Percentiles rank a stretch among this genome's conserved stretches.
Evolutionary conservation across 345 rosid genomes (phyloP).

Genomic region (Melaleuca quinquenervia): DNA sequence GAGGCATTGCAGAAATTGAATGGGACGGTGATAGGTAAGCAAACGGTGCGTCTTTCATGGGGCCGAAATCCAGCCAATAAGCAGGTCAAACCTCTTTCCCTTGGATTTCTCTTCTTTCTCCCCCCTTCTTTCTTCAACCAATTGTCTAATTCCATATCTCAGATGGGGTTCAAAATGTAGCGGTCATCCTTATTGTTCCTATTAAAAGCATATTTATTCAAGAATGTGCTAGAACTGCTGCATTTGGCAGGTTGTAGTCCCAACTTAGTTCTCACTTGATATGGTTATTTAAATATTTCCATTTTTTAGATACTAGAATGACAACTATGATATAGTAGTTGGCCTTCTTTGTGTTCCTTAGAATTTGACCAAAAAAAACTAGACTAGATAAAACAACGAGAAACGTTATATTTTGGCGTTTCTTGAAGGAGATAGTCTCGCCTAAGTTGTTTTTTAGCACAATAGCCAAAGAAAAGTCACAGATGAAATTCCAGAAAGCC

Average conservation of each 20-base stretch:
- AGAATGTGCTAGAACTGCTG: neutral
- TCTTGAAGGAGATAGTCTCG: neutral
- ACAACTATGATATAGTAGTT: neutral
- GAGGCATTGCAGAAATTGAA: conserved; percentile 42
- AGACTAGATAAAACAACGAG: neutral
- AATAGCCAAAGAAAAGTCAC: neutral
- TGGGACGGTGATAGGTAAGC: conserved; percentile 9
- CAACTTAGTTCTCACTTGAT: neutral
- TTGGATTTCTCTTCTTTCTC: neutral
- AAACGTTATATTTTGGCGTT: neutral
- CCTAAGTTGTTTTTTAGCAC: neutral
- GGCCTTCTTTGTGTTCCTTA: neutral
- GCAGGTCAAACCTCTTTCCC: neutral
- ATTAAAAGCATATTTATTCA: neutral
- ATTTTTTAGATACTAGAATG: neutral
- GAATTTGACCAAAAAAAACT: neutral
- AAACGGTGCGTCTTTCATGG: conserved; percentile 18
- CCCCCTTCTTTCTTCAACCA: neutral
- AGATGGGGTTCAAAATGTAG: neutral
- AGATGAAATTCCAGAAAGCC: neutral
- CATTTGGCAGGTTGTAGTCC: neutral
- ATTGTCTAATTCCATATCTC: neutral
- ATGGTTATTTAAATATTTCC: neutral
- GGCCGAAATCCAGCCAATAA: conserved; percentile 13
- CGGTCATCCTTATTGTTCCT: neutral